A percentile compares a stretch with the other conserved stretches of the same genome.
phyloP scores from a whole-genome alignment of 208 protist species.

The Trypanosoma mega region DNA sequence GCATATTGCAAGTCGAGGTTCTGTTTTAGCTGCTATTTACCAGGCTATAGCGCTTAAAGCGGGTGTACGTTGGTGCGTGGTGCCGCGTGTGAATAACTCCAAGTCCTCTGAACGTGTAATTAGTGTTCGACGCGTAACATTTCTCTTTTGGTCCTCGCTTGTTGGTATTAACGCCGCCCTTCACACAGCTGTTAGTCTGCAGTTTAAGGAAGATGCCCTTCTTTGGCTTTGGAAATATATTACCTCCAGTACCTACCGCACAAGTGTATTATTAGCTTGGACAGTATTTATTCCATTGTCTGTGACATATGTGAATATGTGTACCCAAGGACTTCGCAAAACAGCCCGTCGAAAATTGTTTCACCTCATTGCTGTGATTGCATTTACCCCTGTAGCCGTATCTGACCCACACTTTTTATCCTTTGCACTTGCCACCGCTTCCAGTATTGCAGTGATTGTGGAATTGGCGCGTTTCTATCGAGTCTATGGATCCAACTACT shows the following conservation, averaged over 20 bases:
- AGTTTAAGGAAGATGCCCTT: conserved; percentile 56
- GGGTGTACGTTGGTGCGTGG: conserved; percentile 47
- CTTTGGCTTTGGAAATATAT: conserved; percentile 77
- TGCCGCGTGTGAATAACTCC: conserved; percentile 62
- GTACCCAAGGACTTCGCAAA: conserved; percentile 38
- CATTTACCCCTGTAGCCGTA: conserved; percentile 77
- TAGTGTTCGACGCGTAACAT: conserved; percentile 59
- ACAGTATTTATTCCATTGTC: conserved; percentile 44
- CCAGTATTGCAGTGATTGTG: conserved; percentile 45
- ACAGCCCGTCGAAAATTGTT: conserved; percentile 86
- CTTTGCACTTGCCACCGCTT: conserved; percentile 67
- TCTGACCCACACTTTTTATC: conserved; percentile 83
- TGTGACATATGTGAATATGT: conserved; percentile 48
- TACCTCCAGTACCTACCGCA: conserved; percentile 51
- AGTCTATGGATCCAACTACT: conserved; percentile 49
- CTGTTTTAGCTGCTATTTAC: conserved; percentile 63
- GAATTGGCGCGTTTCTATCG: conserved; percentile 70
- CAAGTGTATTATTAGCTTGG: conserved; percentile 61
- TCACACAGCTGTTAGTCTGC: conserved; percentile 42
- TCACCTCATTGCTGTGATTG: conserved; percentile 80
- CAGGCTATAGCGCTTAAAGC: conserved; percentile 36
- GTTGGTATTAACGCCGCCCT: conserved; percentile 33
- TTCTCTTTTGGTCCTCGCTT: conserved; percentile 52
- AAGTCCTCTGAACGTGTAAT: conserved; percentile 67
- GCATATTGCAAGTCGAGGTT: conserved; percentile 69